These are phyloP conservation scores for Cyanidium caldarium DNA, from an alignment of 23 red algal genomes.

Conservation along the genomic window DNA sequence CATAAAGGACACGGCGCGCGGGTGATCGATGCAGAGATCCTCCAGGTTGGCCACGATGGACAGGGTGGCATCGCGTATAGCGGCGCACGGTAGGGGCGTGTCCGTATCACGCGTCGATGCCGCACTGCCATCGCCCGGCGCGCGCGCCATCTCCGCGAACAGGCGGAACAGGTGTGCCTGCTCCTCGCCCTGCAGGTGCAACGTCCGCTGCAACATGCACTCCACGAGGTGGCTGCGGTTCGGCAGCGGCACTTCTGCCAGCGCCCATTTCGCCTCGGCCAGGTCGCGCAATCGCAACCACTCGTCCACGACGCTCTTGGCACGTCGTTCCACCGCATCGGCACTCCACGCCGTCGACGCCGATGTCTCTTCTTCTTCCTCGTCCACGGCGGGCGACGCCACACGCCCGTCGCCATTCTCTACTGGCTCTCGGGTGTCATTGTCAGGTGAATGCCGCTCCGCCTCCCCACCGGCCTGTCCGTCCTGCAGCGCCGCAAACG, in stretches of 20 bases:
- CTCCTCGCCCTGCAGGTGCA: neutral
- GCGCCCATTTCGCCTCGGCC: neutral
- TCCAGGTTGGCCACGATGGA: neutral
- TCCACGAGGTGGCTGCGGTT: neutral
- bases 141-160: neutral
- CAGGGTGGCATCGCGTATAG: neutral
- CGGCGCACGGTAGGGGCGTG: neutral
- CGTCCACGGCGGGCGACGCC: neutral
- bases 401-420: neutral
- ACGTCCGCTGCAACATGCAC: neutral
- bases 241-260: neutral
- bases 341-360: neutral
- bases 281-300: neutral
- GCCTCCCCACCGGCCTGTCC: neutral
- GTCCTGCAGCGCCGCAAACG: conserved; percentile 3
- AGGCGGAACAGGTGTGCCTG: neutral
- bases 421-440: no score
- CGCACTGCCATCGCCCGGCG: neutral
- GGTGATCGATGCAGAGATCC: neutral
- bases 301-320: neutral
- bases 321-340: neutral
- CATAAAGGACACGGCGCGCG: neutral
- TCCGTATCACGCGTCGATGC: neutral
- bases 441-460: neutral
- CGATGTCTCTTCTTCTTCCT: neutral